phyloP scores from a whole-genome alignment of 1,284 basidiomycete genomes.

The Melanopsichium pennsylvanicum region DNA sequence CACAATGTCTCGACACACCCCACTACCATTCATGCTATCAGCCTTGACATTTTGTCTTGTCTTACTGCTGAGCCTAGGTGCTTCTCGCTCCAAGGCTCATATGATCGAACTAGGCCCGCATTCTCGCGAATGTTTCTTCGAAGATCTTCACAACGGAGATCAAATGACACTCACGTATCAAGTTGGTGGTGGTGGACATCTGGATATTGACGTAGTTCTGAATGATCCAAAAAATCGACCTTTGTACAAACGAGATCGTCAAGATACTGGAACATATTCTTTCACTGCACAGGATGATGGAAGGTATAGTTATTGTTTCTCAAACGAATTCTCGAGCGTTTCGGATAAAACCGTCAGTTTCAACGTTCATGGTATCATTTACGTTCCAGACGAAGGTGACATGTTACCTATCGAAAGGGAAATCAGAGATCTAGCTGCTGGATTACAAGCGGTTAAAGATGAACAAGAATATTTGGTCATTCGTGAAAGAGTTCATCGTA shows the following conservation, averaged over 20 bases:
- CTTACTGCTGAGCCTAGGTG: neutral
- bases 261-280: conserved; percentile 87
- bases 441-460: conserved; percentile 89
- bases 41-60: conserved; percentile 9
- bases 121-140: conserved; percentile 95
- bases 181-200: conserved; percentile 92
- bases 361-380: conserved; percentile 97
- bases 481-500: conserved; percentile 87
- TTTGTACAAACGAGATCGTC: conserved; percentile 80
- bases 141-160: conserved; percentile 91
- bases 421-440: conserved; percentile 85
- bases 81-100: conserved; percentile 51
- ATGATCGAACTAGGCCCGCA: conserved; percentile 74
- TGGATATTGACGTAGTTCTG: conserved; percentile 97
- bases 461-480: conserved; percentile 99
- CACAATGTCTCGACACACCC: conserved; percentile 3
- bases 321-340: conserved; percentile 94
- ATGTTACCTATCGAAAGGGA: conserved; percentile 86
- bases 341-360: conserved; percentile 97
- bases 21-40: conserved; percentile 1
- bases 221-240: conserved; percentile 72
- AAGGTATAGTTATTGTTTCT: conserved; percentile 94
- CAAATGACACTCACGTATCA: conserved; percentile 99
- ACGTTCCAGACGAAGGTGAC: conserved; percentile 82
- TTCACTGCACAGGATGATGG: conserved; percentile 88